These are phyloP conservation scores for Danielia oregonensis DNA, from an alignment of 805 yeast genomes.

Conservation along the genomic window DNA sequence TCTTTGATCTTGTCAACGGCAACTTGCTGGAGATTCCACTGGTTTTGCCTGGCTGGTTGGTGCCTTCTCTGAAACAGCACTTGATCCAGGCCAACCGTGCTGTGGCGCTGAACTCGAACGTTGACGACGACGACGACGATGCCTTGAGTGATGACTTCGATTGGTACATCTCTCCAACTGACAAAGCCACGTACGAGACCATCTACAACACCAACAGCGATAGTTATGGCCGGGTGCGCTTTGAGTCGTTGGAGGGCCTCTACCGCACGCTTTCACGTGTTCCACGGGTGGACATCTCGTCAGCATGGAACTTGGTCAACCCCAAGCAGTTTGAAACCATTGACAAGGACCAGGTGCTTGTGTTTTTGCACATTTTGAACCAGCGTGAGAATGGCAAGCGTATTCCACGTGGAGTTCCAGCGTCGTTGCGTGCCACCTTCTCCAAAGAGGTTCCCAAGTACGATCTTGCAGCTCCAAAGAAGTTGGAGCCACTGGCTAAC, in stretches of 20 bases:
- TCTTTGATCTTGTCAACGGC: constrained; percentile 87
- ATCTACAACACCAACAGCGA: constrained; percentile 75
- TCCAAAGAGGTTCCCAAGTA: constrained; percentile 80
- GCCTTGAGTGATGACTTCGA: constrained; percentile 68
- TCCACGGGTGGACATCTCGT: constrained; percentile 78
- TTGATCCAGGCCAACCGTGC: constrained; percentile 82
- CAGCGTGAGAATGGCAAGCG: constrained; percentile 82
- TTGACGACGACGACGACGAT: constrained; percentile 63
- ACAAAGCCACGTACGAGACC: constrained; percentile 71
- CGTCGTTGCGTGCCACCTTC: constrained; percentile 85
- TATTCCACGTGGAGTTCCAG: constrained; percentile 93
- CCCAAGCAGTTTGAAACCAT: constrained; percentile 85
- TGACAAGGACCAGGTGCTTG: constrained; percentile 89
- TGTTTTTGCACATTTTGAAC: constrained; percentile 84
- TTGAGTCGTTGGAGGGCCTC: constrained; percentile 64
- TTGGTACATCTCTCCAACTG: constrained; percentile 95
- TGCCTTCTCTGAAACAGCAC: constrained; percentile 86
- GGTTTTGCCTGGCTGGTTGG: constrained; percentile 83
- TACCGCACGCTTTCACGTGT: constrained; percentile 67
- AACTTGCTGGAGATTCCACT: constrained; percentile 54
- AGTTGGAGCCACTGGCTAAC: constrained; percentile 15
- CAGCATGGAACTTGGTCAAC: constrained; percentile 94
- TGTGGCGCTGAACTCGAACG: constrained; percentile 30
- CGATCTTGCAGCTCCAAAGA: constrained; percentile 38
- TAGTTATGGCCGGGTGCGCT: constrained; percentile 73